A percentile compares a stretch with the other conserved stretches of the same genome.
Evolutionary conservation across 2,329 filamentous ascomycete species (phyloP).

Genomic region (Apiospora koreana): DNA sequence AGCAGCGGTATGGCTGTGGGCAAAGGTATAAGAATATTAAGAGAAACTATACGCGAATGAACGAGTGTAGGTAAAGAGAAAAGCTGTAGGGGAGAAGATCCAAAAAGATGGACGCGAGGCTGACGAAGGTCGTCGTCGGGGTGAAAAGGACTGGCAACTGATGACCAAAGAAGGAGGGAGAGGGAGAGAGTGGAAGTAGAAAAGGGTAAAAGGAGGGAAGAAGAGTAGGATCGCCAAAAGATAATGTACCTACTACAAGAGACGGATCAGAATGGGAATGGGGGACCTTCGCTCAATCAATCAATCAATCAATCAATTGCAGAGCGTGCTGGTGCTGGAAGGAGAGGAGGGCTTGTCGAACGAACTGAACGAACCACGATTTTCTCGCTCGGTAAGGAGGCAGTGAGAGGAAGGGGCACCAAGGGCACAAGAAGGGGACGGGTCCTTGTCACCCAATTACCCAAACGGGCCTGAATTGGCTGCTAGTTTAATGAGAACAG

Average conservation of each 20-base stretch:
- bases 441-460: conserved; percentile 12
- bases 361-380: neutral
- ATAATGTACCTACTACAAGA: conserved; percentile 1
- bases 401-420: neutral
- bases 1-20: neutral
- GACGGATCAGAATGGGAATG: neutral
- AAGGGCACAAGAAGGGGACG: conserved; percentile 1
- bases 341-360: conserved; percentile 1
- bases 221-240: conserved; percentile 6
- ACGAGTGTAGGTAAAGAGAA: conserved; percentile 12
- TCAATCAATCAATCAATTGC: neutral
- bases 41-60: conserved; percentile 9
- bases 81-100: conserved; percentile 16
- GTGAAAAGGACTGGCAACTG: conserved; percentile 18
- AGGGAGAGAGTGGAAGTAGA: conserved; percentile 9
- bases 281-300: neutral
- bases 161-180: conserved; percentile 12
- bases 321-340: neutral
- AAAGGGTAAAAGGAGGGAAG: conserved; percentile 10
- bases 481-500: conserved; percentile 23
- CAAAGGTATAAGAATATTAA: conserved; percentile 13
- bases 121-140: conserved; percentile 10
- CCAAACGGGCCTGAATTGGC: conserved; percentile 13
- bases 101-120: conserved; percentile 18
- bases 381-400: conserved; percentile 8